Evolutionary conservation across 2,329 filamentous ascomycete species (phyloP).

Genomic region (Trichoderma aggressivum): DNA sequence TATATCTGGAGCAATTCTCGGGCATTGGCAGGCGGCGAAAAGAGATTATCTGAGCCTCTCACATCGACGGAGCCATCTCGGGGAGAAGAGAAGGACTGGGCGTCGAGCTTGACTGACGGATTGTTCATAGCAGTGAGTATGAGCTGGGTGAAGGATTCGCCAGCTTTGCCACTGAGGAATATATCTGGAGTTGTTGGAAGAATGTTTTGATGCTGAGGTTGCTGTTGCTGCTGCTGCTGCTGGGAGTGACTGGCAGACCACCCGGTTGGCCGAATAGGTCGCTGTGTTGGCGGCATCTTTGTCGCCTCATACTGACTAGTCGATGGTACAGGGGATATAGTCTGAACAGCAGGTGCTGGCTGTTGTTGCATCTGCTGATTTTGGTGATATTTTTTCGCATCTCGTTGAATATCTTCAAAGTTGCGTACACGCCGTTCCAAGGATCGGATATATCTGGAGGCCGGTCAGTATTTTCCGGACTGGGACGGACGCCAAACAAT

Average conservation of each 20-base stretch:
- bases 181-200: conserved; percentile 7
- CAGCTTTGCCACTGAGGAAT: conserved; percentile 11
- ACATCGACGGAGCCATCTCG: background rate
- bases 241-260: background rate
- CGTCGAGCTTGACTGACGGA: background rate
- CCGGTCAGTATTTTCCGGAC: background rate
- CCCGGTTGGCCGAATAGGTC: background rate
- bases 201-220: background rate
- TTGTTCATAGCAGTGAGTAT: conserved; percentile 14
- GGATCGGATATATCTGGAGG: background rate
- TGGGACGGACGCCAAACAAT: no score
- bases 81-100: background rate
- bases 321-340: background rate
- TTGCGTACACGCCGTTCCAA: conserved; percentile 10
- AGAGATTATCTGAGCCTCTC: background rate
- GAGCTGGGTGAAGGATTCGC: conserved; percentile 1
- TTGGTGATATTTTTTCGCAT: background rate
- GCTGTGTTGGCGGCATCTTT: background rate
- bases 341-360: background rate
- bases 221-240: no score
- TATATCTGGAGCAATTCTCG: background rate
- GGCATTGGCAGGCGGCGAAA: background rate
- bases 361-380: background rate
- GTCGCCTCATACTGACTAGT: background rate
- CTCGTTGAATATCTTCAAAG: conserved; percentile 1